Evolutionary conservation across 78 protist genomes (phyloP).

Genomic region (Cavenderia fasciculata): DNA sequence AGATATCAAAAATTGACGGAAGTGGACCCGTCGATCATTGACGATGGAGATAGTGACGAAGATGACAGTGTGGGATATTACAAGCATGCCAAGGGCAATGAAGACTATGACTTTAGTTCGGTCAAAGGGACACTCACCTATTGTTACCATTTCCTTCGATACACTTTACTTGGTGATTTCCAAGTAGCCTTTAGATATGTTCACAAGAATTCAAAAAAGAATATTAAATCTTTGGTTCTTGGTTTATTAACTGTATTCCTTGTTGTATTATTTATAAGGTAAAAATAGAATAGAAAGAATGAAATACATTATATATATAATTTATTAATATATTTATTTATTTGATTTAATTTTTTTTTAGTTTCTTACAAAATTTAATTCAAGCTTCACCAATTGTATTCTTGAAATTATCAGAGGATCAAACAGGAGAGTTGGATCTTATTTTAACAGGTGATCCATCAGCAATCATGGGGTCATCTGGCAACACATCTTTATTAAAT

Average conservation of each 20-base stretch:
- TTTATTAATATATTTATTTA: background rate
- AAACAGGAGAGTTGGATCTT: conserved; percentile 81
- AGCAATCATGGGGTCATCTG: background rate
- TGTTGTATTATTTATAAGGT: conserved; percentile 77
- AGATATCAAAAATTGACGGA: background rate
- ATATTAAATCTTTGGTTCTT: conserved; percentile 31
- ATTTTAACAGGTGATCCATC: conserved; percentile 42
- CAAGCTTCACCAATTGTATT: conserved; percentile 81
- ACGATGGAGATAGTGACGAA: background rate
- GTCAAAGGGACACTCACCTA: conserved; percentile 4
- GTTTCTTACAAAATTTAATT: conserved; percentile 72
- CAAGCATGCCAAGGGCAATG: background rate
- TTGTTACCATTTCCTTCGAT: conserved; percentile 14
- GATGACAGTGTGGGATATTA: conserved; percentile 5
- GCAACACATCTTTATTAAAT: background rate
- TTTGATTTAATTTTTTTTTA: background rate
- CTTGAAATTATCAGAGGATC: conserved; percentile 81
- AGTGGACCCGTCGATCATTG: background rate
- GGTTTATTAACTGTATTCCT: conserved; percentile 83
- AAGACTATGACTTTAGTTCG: background rate
- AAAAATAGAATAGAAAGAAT: background rate
- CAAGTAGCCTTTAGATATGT: conserved; percentile 80
- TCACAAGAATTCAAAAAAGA: conserved; percentile 48
- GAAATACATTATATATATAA: background rate
- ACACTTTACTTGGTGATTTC: conserved; percentile 41